phyloP scores from a whole-genome alignment of 768 basidiomycete genomes.

The Agrocybe chaxingu region DNA sequence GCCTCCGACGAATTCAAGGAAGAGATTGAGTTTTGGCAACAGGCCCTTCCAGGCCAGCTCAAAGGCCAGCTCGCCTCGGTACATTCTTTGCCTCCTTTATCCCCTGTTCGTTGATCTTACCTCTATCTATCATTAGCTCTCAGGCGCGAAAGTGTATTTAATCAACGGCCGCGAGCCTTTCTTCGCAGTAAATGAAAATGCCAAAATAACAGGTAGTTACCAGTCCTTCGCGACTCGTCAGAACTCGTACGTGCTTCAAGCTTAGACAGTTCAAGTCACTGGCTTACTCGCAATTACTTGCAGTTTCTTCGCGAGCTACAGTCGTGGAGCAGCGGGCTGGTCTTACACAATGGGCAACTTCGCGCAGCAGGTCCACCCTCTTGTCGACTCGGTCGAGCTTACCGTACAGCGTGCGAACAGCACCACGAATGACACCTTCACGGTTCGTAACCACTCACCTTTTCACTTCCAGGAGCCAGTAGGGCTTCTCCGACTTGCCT shows the following conservation, averaged over 20 bases:
- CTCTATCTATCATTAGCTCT: constrained; percentile 22
- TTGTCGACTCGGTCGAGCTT: constrained; percentile 44
- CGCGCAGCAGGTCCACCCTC: constrained; percentile 50
- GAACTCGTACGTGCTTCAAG: constrained; percentile 32
- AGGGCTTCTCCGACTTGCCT: not conserved
- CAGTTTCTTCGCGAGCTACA: constrained; percentile 48
- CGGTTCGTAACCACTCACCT: constrained; percentile 26
- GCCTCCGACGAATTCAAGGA: constrained; percentile 49
- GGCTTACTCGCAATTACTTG: not conserved
- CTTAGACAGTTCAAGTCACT: not conserved
- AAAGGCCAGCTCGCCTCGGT: constrained; percentile 46
- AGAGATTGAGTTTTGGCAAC: constrained; percentile 53
- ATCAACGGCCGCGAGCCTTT: constrained; percentile 54
- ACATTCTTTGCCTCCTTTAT: constrained; percentile 8
- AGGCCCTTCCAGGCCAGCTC: constrained; percentile 41
- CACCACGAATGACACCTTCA: constrained; percentile 37
- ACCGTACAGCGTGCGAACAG: constrained; percentile 41
- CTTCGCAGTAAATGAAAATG: constrained; percentile 48
- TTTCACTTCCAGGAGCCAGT: too few relatives aligned
- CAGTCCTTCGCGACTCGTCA: constrained; percentile 51
- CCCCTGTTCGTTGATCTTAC: not conserved
- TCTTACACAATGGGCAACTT: constrained; percentile 51
- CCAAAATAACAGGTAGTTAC: constrained; percentile 46
- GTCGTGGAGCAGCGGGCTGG: constrained; percentile 33
- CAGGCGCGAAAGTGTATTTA: constrained; percentile 50